phyloP scores from a whole-genome alignment of 177 flowering plant genomes.

The Vitis hybrid region DNA sequence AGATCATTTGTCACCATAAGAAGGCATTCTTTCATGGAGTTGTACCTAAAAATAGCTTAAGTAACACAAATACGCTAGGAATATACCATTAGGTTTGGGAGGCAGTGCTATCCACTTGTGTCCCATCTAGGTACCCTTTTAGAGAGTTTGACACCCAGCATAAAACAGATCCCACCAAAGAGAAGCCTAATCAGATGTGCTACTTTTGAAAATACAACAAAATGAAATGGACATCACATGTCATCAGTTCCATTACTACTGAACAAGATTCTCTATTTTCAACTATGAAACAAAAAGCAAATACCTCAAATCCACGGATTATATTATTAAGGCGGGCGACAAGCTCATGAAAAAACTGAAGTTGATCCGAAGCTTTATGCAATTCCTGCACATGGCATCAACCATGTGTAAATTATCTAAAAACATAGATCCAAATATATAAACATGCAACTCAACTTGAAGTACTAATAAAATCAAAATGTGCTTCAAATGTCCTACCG shows the following conservation, averaged over 20 bases:
- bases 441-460: background rate
- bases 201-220: no score
- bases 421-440: background rate
- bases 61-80: no score
- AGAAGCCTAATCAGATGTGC: background rate
- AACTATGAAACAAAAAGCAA: background rate
- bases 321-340: constrained; percentile 57
- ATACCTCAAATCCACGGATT: constrained; percentile 64
- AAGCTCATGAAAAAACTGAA: constrained; percentile 66
- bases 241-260: background rate
- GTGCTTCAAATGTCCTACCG: constrained; percentile 21
- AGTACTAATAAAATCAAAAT: background rate
- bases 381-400: constrained; percentile 36
- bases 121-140: background rate
- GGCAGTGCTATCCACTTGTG: background rate
- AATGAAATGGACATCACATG: no score
- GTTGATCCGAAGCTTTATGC: constrained; percentile 35
- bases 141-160: background rate
- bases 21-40: no score
- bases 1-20: no score
- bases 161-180: background rate
- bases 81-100: no score
- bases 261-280: background rate
- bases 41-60: no score
- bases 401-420: background rate